A percentile compares a stretch with the other conserved stretches of the same genome.
Conservation (phyloP, 768 basidiomycete species). For the Amyloporia xantha region DNA sequence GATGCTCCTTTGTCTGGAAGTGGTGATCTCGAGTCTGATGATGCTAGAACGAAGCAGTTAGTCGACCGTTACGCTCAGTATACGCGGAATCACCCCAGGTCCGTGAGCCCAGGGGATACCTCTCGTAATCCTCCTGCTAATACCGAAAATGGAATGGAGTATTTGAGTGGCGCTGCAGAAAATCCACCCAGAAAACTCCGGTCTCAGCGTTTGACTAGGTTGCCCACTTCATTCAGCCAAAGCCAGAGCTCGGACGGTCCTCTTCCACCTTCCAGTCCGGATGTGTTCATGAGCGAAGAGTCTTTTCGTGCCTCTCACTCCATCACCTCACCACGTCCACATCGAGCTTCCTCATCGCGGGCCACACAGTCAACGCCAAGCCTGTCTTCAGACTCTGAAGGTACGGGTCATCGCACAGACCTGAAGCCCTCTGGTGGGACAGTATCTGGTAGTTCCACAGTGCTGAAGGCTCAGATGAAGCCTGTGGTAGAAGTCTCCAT, state of each 20-base stretch:
- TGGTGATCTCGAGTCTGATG: slow-evolving; percentile 14
- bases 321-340: not conserved
- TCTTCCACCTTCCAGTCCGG: slow-evolving; percentile 7
- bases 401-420: no score
- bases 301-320: slow-evolving; percentile 4
- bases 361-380: no score
- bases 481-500: no score
- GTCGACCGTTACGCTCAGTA: slow-evolving; percentile 5
- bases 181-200: not conserved
- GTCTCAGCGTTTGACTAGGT: not conserved
- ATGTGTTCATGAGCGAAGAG: slow-evolving; percentile 10
- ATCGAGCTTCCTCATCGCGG: no score
- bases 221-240: not conserved
- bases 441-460: no score
- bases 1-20: no score
- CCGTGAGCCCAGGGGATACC: not conserved
- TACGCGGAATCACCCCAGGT: not conserved
- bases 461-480: no score
- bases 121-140: not conserved
- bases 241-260: slow-evolving; percentile 5
- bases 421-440: no score
- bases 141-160: not conserved
- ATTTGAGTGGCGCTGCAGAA: not conserved
- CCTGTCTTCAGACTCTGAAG: no score
- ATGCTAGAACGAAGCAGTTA: slow-evolving; percentile 12